These are phyloP conservation scores for Exserohilum rostratum DNA, from an alignment of 2,329 filamentous ascomycete species.

Conservation along the genomic window DNA sequence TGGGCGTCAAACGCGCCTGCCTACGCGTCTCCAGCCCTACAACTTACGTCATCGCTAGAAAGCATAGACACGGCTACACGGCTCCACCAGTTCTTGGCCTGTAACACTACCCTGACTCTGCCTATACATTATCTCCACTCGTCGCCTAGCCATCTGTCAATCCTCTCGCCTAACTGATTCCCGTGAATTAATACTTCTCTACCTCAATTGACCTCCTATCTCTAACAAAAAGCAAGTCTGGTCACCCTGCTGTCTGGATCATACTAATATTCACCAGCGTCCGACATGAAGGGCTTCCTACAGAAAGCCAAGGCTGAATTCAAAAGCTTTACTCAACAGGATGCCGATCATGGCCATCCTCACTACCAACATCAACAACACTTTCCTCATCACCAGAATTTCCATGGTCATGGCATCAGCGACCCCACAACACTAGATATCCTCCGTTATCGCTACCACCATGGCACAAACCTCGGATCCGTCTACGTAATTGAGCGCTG, in stretches of 20 bases:
- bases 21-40: slow-evolving; percentile 3
- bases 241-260: background rate
- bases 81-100: slow-evolving; percentile 12
- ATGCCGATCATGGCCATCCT: background rate
- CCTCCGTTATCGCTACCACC: slow-evolving; percentile 64
- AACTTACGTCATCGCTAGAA: slow-evolving; percentile 17
- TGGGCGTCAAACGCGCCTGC: background rate
- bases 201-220: too few relatives aligned
- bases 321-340: slow-evolving; percentile 17
- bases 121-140: background rate
- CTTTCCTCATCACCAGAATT: background rate
- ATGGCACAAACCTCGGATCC: slow-evolving; percentile 64
- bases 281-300: slow-evolving; percentile 36
- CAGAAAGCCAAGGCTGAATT: slow-evolving; percentile 37
- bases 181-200: too few relatives aligned
- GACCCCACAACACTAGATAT: slow-evolving; percentile 50
- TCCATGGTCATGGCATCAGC: slow-evolving; percentile 37
- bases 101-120: background rate
- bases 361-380: slow-evolving; percentile 9
- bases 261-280: slow-evolving; percentile 15
- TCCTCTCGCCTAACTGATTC: too few relatives aligned
- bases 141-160: background rate
- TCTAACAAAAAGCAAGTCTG: too few relatives aligned
- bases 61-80: slow-evolving; percentile 13
- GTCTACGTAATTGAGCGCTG: slow-evolving; percentile 67